Percentiles rank a stretch among this genome's conserved stretches.
Conservation (phyloP, 2,329 filamentous ascomycete genomes). For the Calonectria hongkongensis region DNA sequence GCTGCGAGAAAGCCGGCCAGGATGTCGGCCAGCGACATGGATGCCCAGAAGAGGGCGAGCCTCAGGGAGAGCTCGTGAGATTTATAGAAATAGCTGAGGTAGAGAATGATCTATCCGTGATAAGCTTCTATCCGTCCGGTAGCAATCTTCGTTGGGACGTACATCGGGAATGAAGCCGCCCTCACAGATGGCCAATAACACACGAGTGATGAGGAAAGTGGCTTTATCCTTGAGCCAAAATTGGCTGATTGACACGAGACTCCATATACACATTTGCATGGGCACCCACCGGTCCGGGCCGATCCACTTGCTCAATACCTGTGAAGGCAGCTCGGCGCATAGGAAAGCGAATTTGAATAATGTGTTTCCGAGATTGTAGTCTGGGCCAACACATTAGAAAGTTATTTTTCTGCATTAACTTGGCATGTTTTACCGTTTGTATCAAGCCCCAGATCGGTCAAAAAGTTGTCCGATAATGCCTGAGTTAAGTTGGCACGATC, state of each 20-base stretch:
- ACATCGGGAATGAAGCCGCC: slow-evolving; percentile 48
- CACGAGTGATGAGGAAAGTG: slow-evolving; percentile 41
- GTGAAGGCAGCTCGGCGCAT: slow-evolving; percentile 71
- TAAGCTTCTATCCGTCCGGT: slow-evolving; percentile 25
- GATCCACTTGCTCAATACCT: slow-evolving; percentile 75
- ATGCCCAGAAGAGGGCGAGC: slow-evolving; percentile 80
- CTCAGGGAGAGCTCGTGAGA: slow-evolving; percentile 72
- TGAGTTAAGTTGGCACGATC: slow-evolving; percentile 69
- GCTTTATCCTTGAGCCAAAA: slow-evolving; percentile 39
- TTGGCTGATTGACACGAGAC: slow-evolving; percentile 66
- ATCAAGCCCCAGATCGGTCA: slow-evolving; percentile 64
- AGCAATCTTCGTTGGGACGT: slow-evolving; percentile 26
- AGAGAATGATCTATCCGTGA: slow-evolving; percentile 67
- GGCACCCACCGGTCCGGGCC: slow-evolving; percentile 78
- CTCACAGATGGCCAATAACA: slow-evolving; percentile 44
- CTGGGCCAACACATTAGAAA: slow-evolving; percentile 42
- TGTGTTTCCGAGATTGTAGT: slow-evolving; percentile 60
- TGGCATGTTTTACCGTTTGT: slow-evolving; percentile 60
- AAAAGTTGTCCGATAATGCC: slow-evolving; percentile 69
- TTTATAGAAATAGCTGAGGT: slow-evolving; percentile 82
- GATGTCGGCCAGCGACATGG: slow-evolving; percentile 46
- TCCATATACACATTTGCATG: slow-evolving; percentile 74
- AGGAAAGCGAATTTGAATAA: slow-evolving; percentile 59
- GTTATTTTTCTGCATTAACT: no score
- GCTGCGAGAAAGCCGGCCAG: slow-evolving; percentile 57